Conservation (phyloP, 108 stramenopile species). For the Fragilariopsis cylindrus region DNA sequence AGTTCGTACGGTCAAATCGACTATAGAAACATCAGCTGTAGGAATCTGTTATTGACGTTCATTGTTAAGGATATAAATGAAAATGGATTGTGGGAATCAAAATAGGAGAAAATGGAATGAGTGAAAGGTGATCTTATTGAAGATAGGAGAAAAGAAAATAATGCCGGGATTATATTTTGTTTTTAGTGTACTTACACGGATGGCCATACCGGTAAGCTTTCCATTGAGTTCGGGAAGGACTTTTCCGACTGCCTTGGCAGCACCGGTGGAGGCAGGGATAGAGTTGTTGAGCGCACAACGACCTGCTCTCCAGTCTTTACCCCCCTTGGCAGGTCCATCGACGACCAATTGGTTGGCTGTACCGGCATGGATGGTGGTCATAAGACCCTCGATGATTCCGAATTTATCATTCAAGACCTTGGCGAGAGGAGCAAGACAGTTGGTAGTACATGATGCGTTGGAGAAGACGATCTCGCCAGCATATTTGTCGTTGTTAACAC, state of each 20-base stretch:
- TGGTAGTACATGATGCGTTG: constrained; percentile 99
- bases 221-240: constrained; percentile 84
- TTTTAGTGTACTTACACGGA: constrained; percentile 54
- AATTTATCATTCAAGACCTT: constrained; percentile 97
- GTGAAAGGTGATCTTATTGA: background rate
- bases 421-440: constrained; percentile 98
- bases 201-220: constrained; percentile 91
- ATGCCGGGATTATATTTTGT: background rate
- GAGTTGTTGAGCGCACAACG: constrained; percentile 83
- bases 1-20: constrained; percentile 93
- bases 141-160: background rate
- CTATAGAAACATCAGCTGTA: constrained; percentile 95
- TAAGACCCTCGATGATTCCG: constrained; percentile 96
- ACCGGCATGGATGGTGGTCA: constrained; percentile 98
- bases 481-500: constrained; percentile 93
- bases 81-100: background rate
- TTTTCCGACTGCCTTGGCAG: constrained; percentile 93
- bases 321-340: constrained; percentile 90
- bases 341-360: constrained; percentile 98
- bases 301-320: constrained; percentile 90
- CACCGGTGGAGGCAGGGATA: constrained; percentile 95
- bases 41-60: constrained; percentile 52
- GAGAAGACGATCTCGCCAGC: constrained; percentile 85
- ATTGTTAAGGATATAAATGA: background rate
- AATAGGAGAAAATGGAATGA: background rate